Conservation (phyloP, 345 rosid species). For the Arabidopsis thaliana region TAIR10.1 NC_003074.8:6528001-6528500, state of each 20-base stretch:
- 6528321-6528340: not conserved
- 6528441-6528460: conserved; percentile 2
- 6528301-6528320: conserved; percentile 28
- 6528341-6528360: not conserved
- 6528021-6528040: conserved; percentile 80
- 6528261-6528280: conserved; percentile 65
- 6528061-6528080: conserved; percentile 59
- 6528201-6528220: not conserved
- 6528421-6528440: conserved; percentile 9
- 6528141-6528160: conserved; percentile 12
- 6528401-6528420: not conserved
- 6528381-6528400: not conserved
- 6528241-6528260: conserved; percentile 80
- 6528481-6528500: not conserved
- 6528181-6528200: not conserved
- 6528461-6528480: not conserved
- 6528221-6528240: conserved; percentile 44
- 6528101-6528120: not conserved
- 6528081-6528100: conserved; percentile 6
- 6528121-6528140: conserved; percentile 5
- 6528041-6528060: conserved; percentile 79
- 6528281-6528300: conserved; percentile 66
- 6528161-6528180: not conserved
- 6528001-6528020: conserved; percentile 76
- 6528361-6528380: conserved; percentile 2